phyloP scores from a whole-genome alignment of 2,329 filamentous ascomycete species.

The Colletotrichum caudatum region DNA sequence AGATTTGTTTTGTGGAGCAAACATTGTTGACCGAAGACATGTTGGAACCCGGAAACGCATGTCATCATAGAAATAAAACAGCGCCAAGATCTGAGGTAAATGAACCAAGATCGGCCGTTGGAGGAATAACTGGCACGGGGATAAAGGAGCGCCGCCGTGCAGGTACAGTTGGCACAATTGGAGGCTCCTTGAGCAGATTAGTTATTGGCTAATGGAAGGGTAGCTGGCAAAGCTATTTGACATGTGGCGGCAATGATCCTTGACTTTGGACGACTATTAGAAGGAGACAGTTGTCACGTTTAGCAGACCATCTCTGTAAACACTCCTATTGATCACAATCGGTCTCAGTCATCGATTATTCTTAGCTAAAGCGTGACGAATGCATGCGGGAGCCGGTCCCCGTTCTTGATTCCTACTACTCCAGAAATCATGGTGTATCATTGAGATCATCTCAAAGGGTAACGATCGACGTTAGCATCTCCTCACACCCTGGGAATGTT shows the following conservation, averaged over 20 bases:
- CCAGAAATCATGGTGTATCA: not conserved
- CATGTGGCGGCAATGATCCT: conserved; percentile 1
- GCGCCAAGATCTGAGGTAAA: conserved; percentile 20
- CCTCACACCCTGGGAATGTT: conserved; percentile 34
- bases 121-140: conserved; percentile 34
- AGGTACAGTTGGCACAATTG: conserved; percentile 4
- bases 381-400: not conserved
- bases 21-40: not conserved
- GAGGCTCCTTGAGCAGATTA: conserved; percentile 17
- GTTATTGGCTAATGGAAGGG: conserved; percentile 24
- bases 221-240: not conserved
- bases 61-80: conserved; percentile 29
- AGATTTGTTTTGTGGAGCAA: conserved; percentile 7
- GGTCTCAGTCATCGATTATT: not conserved
- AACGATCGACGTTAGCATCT: conserved; percentile 11
- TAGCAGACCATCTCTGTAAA: not conserved
- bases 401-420: not conserved
- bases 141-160: not conserved
- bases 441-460: conserved; percentile 3
- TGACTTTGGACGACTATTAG: not conserved
- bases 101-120: conserved; percentile 23
- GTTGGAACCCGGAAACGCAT: not conserved
- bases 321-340: not conserved
- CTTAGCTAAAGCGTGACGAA: not conserved
- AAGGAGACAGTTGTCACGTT: conserved; percentile 3